A percentile compares a stretch with the other conserved stretches of the same genome.
phyloP scores from a whole-genome alignment of 306 rosid species.

The Crotalaria pallida region DNA sequence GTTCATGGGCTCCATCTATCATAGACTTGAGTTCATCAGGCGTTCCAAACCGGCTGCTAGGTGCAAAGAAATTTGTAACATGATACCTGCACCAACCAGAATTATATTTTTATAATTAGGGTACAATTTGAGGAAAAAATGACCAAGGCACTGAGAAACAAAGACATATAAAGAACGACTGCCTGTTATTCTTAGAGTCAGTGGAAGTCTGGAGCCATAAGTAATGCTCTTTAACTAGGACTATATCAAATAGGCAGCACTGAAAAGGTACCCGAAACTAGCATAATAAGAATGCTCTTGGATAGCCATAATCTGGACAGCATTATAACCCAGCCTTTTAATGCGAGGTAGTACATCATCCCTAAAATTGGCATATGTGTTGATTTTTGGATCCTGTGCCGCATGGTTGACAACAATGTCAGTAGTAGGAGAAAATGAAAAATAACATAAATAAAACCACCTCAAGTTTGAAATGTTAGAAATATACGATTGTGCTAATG shows the following conservation, averaged over 20 bases:
- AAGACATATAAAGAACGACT: conserved; percentile 2
- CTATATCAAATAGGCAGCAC: neutral
- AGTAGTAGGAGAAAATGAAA: neutral
- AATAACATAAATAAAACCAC: neutral
- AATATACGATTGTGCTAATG: neutral
- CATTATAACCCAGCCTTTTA: conserved; percentile 89
- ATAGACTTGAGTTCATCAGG: conserved; percentile 95
- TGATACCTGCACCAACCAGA: conserved; percentile 61
- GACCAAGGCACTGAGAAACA: conserved; percentile 4
- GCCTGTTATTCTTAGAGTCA: conserved; percentile 7
- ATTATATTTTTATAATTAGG: neutral
- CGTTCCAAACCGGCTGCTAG: conserved; percentile 96
- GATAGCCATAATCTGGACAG: conserved; percentile 98
- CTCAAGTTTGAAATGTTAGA: neutral
- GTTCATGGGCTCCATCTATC: conserved; percentile 91
- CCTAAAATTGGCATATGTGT: conserved; percentile 74
- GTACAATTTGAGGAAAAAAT: conserved; percentile 4
- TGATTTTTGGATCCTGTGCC: conserved; percentile 80
- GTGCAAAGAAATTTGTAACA: conserved; percentile 96
- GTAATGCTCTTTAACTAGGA: neutral
- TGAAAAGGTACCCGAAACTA: conserved; percentile 79
- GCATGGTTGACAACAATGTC: conserved; percentile 17
- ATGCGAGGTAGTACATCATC: conserved; percentile 65
- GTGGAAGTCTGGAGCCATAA: neutral
- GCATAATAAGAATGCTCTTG: conserved; percentile 99